These are phyloP conservation scores for Trypanosoma theileri DNA, from an alignment of 208 protist species.

Conservation along the genomic window DNA sequence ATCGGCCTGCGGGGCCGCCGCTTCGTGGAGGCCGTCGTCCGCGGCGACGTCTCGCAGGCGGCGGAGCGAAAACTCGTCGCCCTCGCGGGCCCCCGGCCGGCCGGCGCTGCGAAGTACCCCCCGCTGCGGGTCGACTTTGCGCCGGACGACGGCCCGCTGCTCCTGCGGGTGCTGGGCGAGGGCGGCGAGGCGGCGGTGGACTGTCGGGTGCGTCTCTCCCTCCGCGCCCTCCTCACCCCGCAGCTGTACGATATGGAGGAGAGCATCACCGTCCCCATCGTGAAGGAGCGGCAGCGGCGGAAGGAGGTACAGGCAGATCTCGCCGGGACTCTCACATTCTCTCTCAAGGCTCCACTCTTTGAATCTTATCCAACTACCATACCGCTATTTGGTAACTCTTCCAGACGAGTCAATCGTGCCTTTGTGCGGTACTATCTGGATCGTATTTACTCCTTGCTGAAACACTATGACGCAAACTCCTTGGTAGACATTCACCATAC, in stretches of 20 bases:
- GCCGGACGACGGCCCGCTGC: constrained; percentile 25
- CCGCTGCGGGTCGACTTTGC: constrained; percentile 59
- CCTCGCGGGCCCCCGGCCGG: constrained; percentile 11
- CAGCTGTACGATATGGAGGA: constrained; percentile 68
- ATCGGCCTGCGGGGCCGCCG: constrained; percentile 13
- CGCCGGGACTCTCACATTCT: constrained; percentile 67
- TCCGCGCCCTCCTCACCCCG: constrained; percentile 73
- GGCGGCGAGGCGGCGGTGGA: constrained; percentile 36
- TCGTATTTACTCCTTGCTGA: constrained; percentile 56
- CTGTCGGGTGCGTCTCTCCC: constrained; percentile 50
- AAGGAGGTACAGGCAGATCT: constrained; percentile 46
- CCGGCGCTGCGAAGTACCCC: constrained; percentile 39
- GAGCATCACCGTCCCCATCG: constrained; percentile 65
- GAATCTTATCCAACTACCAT: constrained; percentile 53
- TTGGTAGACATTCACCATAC: constrained; percentile 56
- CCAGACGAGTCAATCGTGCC: constrained; percentile 40
- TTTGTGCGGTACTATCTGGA: constrained; percentile 73
- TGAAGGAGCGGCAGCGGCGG: constrained; percentile 40
- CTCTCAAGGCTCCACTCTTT: constrained; percentile 49
- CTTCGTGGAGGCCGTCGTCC: constrained; percentile 36
- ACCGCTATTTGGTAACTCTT: constrained; percentile 32
- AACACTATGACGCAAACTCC: constrained; percentile 71
- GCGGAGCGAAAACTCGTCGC: constrained; percentile 29
- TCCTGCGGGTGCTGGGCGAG: constrained; percentile 37
- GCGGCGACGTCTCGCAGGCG: constrained; percentile 30